These are phyloP conservation scores for Claviceps capensis DNA, from an alignment of 2,329 filamentous ascomycete genomes.

Conservation along the genomic window DNA sequence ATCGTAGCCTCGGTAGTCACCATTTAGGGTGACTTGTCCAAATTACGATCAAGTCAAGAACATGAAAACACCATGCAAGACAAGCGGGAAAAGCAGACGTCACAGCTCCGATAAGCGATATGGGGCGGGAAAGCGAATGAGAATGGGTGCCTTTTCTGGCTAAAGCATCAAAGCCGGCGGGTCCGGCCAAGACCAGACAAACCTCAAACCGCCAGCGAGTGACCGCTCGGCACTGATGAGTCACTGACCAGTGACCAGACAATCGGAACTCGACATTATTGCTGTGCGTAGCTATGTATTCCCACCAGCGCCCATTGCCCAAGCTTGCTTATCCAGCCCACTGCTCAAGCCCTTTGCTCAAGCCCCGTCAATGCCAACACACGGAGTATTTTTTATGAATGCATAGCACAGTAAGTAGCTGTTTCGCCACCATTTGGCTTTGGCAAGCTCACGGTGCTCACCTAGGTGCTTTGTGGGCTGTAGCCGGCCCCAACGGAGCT, in stretches of 20 bases:
- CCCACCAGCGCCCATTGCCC: neutral
- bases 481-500: neutral
- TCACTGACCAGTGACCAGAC: too few species aligned
- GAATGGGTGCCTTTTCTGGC: constrained; percentile 3
- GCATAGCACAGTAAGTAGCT: neutral
- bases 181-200: constrained; percentile 5
- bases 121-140: neutral
- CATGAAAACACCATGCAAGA: neutral
- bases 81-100: neutral
- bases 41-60: neutral
- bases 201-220: neutral
- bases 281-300: neutral
- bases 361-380: neutral
- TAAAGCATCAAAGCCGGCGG: constrained; percentile 1
- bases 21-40: too few species aligned
- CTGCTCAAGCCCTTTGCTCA: too few species aligned
- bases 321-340: too few species aligned
- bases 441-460: neutral
- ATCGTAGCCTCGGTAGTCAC: too few species aligned
- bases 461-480: neutral
- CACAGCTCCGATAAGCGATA: neutral
- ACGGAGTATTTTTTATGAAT: too few species aligned
- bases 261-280: too few species aligned
- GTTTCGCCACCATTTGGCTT: neutral
- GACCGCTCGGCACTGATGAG: too few species aligned